Percentiles rank a stretch among this genome's conserved stretches.
These are phyloP conservation scores for Puya raimondii DNA, from an alignment of 176 grass and related monocot species.

Conservation along the genomic window DNA sequence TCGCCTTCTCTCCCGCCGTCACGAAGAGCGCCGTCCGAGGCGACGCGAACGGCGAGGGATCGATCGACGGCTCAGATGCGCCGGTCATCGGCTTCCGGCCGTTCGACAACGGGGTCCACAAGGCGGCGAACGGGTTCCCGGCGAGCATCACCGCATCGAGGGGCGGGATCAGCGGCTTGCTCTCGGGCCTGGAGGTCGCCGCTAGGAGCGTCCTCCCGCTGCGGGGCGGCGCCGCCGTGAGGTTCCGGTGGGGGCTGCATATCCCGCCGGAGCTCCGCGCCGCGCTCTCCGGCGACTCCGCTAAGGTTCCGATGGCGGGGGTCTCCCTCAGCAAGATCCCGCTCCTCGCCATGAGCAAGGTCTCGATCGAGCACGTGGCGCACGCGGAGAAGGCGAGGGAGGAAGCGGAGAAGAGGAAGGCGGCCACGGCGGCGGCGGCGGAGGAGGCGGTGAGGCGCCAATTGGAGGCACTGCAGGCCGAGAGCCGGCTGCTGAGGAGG, in stretches of 20 bases:
- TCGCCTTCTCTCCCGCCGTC: not conserved
- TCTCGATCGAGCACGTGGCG: constrained; percentile 5
- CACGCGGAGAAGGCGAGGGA: not conserved
- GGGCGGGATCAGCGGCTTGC: not conserved
- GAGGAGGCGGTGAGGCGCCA: not conserved
- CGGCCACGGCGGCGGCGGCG: not conserved
- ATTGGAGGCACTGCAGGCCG: constrained; percentile 3
- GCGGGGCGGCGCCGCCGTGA: constrained; percentile 5
- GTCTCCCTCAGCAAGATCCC: constrained; percentile 6
- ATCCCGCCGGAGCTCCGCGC: constrained; percentile 3
- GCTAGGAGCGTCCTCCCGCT: constrained; percentile 17
- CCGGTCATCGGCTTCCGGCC: not conserved
- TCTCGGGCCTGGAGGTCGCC: constrained; percentile 10
- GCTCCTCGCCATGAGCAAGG: constrained; percentile 15
- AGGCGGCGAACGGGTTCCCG: not conserved
- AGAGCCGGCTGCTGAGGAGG: not conserved
- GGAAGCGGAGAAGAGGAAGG: not conserved
- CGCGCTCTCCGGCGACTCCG: not conserved
- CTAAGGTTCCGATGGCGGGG: not conserved
- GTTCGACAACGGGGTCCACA: not conserved
- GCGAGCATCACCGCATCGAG: not conserved
- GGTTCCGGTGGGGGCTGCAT: constrained; percentile 15
- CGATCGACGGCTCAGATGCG: not conserved
- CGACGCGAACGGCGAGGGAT: not conserved
- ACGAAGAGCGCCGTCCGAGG: not conserved